Percentiles rank a stretch among this genome's conserved stretches.
phyloP scores from a whole-genome alignment of 2,329 filamentous ascomycete genomes.

The Alternaria sp. region DNA sequence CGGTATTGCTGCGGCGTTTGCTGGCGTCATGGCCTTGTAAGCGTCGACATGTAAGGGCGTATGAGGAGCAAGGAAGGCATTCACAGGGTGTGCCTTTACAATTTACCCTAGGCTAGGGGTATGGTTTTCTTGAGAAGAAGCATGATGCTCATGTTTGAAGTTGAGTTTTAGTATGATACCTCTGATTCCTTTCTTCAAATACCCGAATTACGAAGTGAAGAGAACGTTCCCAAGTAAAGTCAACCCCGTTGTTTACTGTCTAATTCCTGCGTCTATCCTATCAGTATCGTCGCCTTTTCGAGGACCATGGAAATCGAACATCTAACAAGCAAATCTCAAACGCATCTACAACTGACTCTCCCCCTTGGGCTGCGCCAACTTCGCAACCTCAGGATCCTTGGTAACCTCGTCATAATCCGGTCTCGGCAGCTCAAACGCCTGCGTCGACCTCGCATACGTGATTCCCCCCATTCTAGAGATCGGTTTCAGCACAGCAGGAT shows the following conservation, averaged over 20 bases:
- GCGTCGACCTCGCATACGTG: conserved; percentile 75
- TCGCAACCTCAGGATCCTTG: conserved; percentile 64
- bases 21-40: conserved; percentile 37
- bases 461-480: conserved; percentile 85
- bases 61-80: not conserved
- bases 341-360: conserved; percentile 5
- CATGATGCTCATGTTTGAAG: conserved; percentile 5
- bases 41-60: not conserved
- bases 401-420: conserved; percentile 59
- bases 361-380: conserved; percentile 55
- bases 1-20: conserved; percentile 32
- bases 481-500: conserved; percentile 75
- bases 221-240: not conserved
- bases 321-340: not conserved
- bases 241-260: not conserved
- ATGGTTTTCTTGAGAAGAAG: not conserved
- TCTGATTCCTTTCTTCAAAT: conserved; percentile 4
- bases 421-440: conserved; percentile 75
- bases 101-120: not conserved
- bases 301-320: not conserved
- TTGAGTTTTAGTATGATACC: conserved; percentile 14
- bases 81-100: not conserved
- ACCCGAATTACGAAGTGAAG: not conserved
- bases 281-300: not conserved
- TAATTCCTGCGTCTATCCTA: not conserved